These are phyloP conservation scores for Penicillium sp. DNA, from an alignment of 2,329 filamentous ascomycete genomes.

Conservation along the genomic window DNA sequence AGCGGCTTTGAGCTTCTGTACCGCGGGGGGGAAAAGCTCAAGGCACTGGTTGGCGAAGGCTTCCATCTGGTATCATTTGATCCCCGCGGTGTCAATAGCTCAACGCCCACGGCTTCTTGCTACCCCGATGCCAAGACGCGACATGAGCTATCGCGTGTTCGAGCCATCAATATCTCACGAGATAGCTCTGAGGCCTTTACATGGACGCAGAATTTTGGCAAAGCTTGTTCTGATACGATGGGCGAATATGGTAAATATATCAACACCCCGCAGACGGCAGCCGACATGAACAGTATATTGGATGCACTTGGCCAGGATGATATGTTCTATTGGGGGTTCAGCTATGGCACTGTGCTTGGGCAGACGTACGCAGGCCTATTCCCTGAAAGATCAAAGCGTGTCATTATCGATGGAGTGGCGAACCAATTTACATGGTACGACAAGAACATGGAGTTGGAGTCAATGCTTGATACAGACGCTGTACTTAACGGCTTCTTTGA, in stretches of 20 bases:
- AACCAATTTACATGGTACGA: slow-evolving; percentile 30
- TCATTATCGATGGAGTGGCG: slow-evolving; percentile 25
- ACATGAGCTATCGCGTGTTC: slow-evolving; percentile 31
- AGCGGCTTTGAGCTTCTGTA: slow-evolving; percentile 42
- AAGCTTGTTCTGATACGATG: slow-evolving; percentile 47
- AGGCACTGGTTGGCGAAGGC: slow-evolving; percentile 42
- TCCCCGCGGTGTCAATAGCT: slow-evolving; percentile 48
- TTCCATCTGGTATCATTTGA: slow-evolving; percentile 53
- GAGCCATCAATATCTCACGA: slow-evolving; percentile 10
- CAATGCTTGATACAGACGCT: slow-evolving; percentile 17
- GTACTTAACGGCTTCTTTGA: slow-evolving; percentile 14
- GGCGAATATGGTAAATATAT: slow-evolving; percentile 48
- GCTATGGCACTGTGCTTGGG: slow-evolving; percentile 42
- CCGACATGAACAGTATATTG: slow-evolving; percentile 54
- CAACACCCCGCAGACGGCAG: slow-evolving; percentile 53
- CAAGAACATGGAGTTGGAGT: slow-evolving; percentile 12
- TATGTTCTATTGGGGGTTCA: slow-evolving; percentile 46
- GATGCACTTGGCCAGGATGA: slow-evolving; percentile 43
- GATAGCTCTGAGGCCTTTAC: slow-evolving; percentile 40
- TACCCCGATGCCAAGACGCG: slow-evolving; percentile 41
- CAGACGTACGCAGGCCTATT: slow-evolving; percentile 44
- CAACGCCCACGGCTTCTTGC: slow-evolving; percentile 39
- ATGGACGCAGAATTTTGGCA: slow-evolving; percentile 44
- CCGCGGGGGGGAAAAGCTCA: slow-evolving; percentile 38
- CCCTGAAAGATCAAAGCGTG: slow-evolving; percentile 28